Percentiles rank a stretch among this genome's conserved stretches.
These are phyloP conservation scores for Clonostachys rhizophaga DNA, from an alignment of 2,329 filamentous ascomycete species.

Conservation along the genomic window DNA sequence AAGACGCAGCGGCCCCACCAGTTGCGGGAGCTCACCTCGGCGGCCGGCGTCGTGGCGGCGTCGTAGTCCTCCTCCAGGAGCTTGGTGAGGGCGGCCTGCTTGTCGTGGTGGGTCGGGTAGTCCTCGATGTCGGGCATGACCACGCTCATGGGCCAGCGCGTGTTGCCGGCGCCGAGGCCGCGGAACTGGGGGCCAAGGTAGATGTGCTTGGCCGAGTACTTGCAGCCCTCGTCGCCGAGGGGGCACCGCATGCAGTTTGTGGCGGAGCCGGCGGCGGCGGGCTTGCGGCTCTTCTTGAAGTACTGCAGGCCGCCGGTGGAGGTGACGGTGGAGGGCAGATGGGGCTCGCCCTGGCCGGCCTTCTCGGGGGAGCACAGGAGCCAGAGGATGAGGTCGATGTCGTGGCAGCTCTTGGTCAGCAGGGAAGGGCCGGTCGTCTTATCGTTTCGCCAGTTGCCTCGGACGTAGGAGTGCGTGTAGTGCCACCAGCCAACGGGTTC, in stretches of 20 bases:
- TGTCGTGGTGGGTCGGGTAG: constrained; percentile 40
- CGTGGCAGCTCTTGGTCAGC: constrained; percentile 93
- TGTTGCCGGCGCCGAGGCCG: constrained; percentile 61
- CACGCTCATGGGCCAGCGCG: constrained; percentile 78
- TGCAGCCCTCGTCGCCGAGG: constrained; percentile 64
- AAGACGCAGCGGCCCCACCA: constrained; percentile 97
- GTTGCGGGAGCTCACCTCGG: constrained; percentile 46
- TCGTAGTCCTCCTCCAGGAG: constrained; percentile 50
- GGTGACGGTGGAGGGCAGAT: constrained; percentile 71
- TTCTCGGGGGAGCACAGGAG: constrained; percentile 69
- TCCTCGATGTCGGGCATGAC: constrained; percentile 93
- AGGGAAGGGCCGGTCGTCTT: constrained; percentile 74
- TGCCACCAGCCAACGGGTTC: constrained; percentile 98
- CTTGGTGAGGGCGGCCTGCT: constrained; percentile 31
- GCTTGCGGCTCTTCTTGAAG: constrained; percentile 74
- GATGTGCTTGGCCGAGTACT: constrained; percentile 80
- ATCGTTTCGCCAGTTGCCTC: constrained; percentile 89
- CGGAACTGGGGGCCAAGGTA: constrained; percentile 61
- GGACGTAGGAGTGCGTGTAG: constrained; percentile 84
- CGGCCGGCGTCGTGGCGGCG: constrained; percentile 32
- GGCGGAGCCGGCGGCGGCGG: constrained; percentile 63
- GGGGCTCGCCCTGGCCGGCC: constrained; percentile 43
- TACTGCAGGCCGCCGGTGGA: constrained; percentile 75
- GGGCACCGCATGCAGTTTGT: constrained; percentile 83
- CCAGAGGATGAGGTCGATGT: constrained; percentile 92